Base-by-base conservation (phyloP, 139 green algal species). In the Chlamydomonas sphaeroides region DNA sequence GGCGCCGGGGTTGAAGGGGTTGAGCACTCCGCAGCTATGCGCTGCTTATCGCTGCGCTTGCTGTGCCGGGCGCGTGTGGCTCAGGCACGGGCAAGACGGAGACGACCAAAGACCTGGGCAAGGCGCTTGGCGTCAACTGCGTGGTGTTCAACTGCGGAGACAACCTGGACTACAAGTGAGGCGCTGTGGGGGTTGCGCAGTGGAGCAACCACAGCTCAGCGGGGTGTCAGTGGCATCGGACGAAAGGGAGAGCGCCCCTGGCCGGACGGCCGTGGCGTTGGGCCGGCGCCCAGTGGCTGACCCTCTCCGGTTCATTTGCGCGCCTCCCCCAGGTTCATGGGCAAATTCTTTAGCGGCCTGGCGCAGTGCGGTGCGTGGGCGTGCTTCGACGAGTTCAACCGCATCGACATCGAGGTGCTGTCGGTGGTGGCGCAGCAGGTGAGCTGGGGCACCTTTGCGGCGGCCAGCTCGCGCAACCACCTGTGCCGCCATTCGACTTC, bases 101-200 rank as follows among this genome's bases (percentile, higher is more conserved):
- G 91, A 97, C 94, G 35, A 95, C 91, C 61, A 98, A 98, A 88
- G 95, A 98, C 79, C 88, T 98, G 53, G 94, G 88, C 74, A 98
- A 98, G 83, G 86, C 91, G 8, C 88, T 98, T 39, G 95, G 95
- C 7, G 89, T 96, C 41, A 94, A 98, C 83, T 97, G 94, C 83
- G 93, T 98, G 57, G 95, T 98, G 65, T 98, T 98, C 92, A 98
- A 98, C 85, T 98, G 95, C 86, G 94, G 94, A 18, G 95, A 98
- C 51, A 96, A 95, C 88, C 80, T 98, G 84, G 94, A 97, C 80
- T 96, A 92, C 91, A 95, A 94, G 87, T 95, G 92, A 65, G 76
- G 18, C 7, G n/a, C 61, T n/a, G n/a, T n/a, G n/a, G n/a, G n/a
- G n/a, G n/a, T n/a, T n/a, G n/a, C n/a, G n/a, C n/a, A n/a, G n/a